Conservation (phyloP, 352 stramenopile species). For the Globisporangium iwayamae region DNA sequence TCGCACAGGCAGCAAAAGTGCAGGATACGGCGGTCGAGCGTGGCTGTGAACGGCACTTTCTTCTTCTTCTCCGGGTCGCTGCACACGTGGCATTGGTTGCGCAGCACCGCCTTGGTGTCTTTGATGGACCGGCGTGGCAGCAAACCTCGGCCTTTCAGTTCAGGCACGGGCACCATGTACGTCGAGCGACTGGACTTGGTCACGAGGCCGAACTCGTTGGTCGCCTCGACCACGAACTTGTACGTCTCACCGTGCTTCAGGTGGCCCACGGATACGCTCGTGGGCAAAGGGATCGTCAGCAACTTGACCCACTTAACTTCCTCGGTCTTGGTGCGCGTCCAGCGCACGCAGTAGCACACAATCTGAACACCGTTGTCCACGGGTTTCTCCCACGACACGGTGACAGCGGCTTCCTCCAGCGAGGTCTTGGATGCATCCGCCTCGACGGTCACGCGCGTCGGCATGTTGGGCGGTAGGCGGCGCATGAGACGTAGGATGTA, state of each 20-base stretch:
- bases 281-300: conserved; percentile 62
- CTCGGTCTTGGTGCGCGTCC: conserved; percentile 72
- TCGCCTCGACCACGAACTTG: conserved; percentile 82
- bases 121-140: conserved; percentile 37
- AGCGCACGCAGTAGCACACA: conserved; percentile 81
- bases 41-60: conserved; percentile 59
- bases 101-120: conserved; percentile 29
- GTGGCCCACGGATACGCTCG: conserved; percentile 52
- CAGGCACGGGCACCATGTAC: conserved; percentile 80
- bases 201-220: conserved; percentile 75
- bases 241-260: conserved; percentile 78
- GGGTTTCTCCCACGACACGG: conserved; percentile 77
- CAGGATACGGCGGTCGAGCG: conserved; percentile 63
- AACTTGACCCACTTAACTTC: conserved; percentile 79
- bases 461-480: conserved; percentile 71
- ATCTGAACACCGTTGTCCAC: conserved; percentile 75
- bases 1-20: conserved; percentile 83
- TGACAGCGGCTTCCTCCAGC: conserved; percentile 48
- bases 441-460: conserved; percentile 75
- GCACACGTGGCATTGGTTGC: conserved; percentile 77
- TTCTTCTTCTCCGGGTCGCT: conserved; percentile 61
- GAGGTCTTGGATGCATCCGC: conserved; percentile 53
- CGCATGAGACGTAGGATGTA: conserved; percentile 65
- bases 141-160: conserved; percentile 59
- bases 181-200: conserved; percentile 76